Conservation (phyloP, 1,139 yeast species). For the Saccharomycopsis phalli region DNA sequence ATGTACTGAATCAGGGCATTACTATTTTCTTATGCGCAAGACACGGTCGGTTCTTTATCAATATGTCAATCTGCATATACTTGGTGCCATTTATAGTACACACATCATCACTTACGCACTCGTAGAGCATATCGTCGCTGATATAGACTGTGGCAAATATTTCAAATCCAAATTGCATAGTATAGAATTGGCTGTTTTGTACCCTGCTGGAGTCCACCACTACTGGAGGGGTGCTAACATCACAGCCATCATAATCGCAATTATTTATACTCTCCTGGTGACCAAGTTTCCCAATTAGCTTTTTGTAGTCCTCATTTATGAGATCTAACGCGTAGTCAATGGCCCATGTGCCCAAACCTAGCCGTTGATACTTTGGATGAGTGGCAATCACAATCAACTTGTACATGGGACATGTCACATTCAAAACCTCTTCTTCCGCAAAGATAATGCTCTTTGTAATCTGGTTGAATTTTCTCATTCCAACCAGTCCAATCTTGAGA, state of each 20-base stretch:
- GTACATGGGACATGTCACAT: conserved; percentile 2
- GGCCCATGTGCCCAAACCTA: conserved; percentile 9
- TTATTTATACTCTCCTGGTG: conserved; percentile 1
- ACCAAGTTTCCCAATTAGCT: not conserved
- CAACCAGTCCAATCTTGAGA: conserved; percentile 5
- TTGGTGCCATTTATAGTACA: conserved; percentile 2
- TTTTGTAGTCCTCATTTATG: conserved; percentile 9
- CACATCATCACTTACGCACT: conserved; percentile 7
- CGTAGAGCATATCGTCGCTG: conserved; percentile 6
- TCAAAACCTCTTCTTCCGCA: conserved; percentile 6
- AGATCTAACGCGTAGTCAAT: conserved; percentile 5
- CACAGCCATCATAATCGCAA: conserved; percentile 10
- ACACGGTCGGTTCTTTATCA: conserved; percentile 12
- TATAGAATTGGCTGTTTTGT: conserved; percentile 8
- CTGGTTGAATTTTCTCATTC: conserved; percentile 5
- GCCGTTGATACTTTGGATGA: conserved; percentile 13
- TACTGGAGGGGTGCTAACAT: conserved; percentile 7
- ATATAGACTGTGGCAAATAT: conserved; percentile 14
- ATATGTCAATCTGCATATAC: conserved; percentile 7
- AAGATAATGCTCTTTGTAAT: conserved; percentile 1
- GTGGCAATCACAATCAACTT: conserved; percentile 14
- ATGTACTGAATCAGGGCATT: conserved; percentile 2
- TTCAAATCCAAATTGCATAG: conserved; percentile 6
- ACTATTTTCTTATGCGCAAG: conserved; percentile 12
- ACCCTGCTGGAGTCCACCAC: conserved; percentile 14